These are phyloP conservation scores for Leptosphaerulina australis DNA, from an alignment of 2,329 filamentous ascomycete species.

Conservation along the genomic window DNA sequence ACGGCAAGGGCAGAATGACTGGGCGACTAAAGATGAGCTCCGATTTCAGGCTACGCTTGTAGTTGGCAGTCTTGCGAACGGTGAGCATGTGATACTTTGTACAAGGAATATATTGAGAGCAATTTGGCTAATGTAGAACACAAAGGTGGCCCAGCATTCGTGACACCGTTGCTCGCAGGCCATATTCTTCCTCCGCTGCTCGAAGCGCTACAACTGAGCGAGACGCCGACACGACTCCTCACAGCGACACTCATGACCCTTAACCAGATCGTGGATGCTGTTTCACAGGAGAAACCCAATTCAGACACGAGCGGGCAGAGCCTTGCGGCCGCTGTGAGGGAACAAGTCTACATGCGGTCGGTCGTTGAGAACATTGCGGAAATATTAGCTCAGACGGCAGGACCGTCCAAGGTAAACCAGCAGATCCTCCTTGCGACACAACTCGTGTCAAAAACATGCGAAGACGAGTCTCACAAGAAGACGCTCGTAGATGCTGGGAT, in stretches of 20 bases:
- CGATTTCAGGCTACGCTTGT: slow-evolving; percentile 82
- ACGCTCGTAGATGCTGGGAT: slow-evolving; percentile 74
- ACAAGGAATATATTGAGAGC: background rate
- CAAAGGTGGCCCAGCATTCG: slow-evolving; percentile 78
- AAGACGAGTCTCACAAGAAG: slow-evolving; percentile 71
- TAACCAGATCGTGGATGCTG: slow-evolving; percentile 71
- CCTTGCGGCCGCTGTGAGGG: slow-evolving; percentile 41
- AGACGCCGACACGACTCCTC: slow-evolving; percentile 69
- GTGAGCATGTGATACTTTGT: slow-evolving; percentile 55
- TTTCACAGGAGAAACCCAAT: slow-evolving; percentile 61
- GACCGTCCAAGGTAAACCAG: slow-evolving; percentile 61
- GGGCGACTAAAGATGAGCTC: slow-evolving; percentile 69
- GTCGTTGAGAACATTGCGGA: slow-evolving; percentile 67
- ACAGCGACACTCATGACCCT: slow-evolving; percentile 76
- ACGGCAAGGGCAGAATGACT: slow-evolving; percentile 27
- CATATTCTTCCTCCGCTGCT: slow-evolving; percentile 73
- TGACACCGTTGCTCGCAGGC: slow-evolving; percentile 73
- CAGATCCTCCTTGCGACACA: slow-evolving; percentile 67
- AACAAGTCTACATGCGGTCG: slow-evolving; percentile 64
- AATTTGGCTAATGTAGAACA: slow-evolving; percentile 25
- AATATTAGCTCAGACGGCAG: slow-evolving; percentile 67
- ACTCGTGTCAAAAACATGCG: slow-evolving; percentile 68
- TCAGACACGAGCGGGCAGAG: slow-evolving; percentile 56
- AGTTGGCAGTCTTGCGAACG: slow-evolving; percentile 82
- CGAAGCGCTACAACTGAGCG: slow-evolving; percentile 68